These are phyloP conservation scores for Hygrocybe punicea DNA, from an alignment of 768 basidiomycete species.

Conservation along the genomic window DNA sequence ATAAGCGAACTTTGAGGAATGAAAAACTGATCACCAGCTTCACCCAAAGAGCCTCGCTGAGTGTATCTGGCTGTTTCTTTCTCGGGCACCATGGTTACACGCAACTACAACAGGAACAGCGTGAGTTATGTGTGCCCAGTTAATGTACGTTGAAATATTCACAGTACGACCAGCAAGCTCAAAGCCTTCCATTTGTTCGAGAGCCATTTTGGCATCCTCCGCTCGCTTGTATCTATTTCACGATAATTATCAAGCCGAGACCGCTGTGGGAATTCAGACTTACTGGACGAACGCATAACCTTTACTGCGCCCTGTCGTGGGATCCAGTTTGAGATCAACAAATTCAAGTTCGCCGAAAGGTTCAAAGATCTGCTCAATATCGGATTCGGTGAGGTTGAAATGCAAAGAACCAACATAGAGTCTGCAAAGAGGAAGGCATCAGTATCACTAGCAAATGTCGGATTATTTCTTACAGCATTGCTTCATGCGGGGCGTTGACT, in stretches of 20 bases:
- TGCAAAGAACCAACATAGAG: slow-evolving; percentile 96
- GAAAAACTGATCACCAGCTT: slow-evolving; percentile 49
- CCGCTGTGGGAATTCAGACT: slow-evolving; percentile 24
- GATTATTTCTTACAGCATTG: slow-evolving; percentile 67
- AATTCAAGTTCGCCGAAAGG: slow-evolving; percentile 98
- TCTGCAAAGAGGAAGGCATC: slow-evolving; percentile 37
- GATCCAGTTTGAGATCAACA: slow-evolving; percentile 95
- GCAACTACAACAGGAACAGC: slow-evolving; percentile 49
- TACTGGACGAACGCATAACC: slow-evolving; percentile 98
- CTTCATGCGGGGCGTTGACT: slow-evolving; percentile 72
- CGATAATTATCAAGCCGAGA: neutral
- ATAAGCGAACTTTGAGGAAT: slow-evolving; percentile 6
- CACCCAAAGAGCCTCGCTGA: slow-evolving; percentile 78
- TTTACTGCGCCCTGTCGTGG: slow-evolving; percentile 91
- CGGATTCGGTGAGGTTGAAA: slow-evolving; percentile 94
- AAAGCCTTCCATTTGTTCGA: slow-evolving; percentile 99
- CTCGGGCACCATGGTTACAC: slow-evolving; percentile 90
- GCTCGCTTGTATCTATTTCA: slow-evolving; percentile 70
- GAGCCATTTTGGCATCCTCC: slow-evolving; percentile 94
- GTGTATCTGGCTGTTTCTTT: slow-evolving; percentile 77
- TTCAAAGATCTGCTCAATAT: slow-evolving; percentile 98
- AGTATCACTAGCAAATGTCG: slow-evolving; percentile 5
- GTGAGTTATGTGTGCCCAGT: neutral
- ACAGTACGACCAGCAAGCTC: slow-evolving; percentile 94
- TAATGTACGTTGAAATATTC: slow-evolving; percentile 26